These are phyloP conservation scores for Russula foetens DNA, from an alignment of 768 basidiomycete species.

Conservation along the genomic window DNA sequence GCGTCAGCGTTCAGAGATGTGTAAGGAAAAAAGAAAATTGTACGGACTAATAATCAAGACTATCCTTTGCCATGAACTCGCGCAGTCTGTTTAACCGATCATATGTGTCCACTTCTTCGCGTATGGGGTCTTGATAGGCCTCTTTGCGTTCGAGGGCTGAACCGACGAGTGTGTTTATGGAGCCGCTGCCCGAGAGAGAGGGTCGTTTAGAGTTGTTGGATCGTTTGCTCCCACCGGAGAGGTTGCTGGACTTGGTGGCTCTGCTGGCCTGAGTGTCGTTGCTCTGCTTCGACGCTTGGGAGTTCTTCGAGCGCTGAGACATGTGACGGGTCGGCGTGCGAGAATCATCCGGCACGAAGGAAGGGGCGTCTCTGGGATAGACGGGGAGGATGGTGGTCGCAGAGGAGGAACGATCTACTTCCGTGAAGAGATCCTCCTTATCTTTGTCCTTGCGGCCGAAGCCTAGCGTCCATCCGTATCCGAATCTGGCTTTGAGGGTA, in stretches of 20 bases:
- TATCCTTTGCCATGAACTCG: conserved; percentile 20
- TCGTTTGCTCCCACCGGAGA: conserved; percentile 13
- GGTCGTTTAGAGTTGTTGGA: conserved; percentile 16
- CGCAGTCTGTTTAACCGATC: conserved; percentile 15
- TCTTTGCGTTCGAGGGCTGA: conserved; percentile 23
- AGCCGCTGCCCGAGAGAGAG: conserved; percentile 14
- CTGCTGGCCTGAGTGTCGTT: conserved; percentile 7
- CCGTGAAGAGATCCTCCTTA: conserved; percentile 12
- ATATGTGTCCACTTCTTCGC: conserved; percentile 20
- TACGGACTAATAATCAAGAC: conserved; percentile 20
- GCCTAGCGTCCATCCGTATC: conserved; percentile 21
- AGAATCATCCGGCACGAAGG: neutral
- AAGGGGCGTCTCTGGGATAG: conserved; percentile 14
- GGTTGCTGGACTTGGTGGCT: conserved; percentile 12
- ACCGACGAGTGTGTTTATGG: conserved; percentile 21
- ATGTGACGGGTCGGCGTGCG: conserved; percentile 13
- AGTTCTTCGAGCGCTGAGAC: conserved; percentile 18
- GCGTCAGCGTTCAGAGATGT: neutral
- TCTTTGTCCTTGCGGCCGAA: conserved; percentile 17
- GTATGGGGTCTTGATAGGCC: conserved; percentile 20
- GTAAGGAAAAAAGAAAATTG: neutral
- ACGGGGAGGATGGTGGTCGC: conserved; percentile 19
- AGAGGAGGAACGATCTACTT: conserved; percentile 13
- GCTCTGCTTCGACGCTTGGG: conserved; percentile 4
- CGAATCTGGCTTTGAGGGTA: conserved; percentile 7